Percentiles rank a stretch among this genome's conserved stretches.
phyloP scores from a whole-genome alignment of 2,329 filamentous ascomycete genomes.

The Neoarthrinium moseri region DNA sequence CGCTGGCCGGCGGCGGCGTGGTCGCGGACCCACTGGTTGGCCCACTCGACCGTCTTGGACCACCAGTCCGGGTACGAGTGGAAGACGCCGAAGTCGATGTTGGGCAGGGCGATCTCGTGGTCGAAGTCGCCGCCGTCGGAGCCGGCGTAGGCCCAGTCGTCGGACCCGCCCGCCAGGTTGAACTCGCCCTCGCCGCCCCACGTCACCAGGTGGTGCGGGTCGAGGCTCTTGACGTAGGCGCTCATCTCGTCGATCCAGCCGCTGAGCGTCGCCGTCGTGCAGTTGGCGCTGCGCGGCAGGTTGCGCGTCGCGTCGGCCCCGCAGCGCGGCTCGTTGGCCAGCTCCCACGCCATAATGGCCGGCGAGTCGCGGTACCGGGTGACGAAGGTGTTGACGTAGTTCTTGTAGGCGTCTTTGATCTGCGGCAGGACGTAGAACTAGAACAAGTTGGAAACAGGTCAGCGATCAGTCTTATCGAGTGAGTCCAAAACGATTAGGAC shows the following conservation, averaged over 20 bases:
- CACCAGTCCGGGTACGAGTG: conserved; percentile 58
- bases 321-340: conserved; percentile 61
- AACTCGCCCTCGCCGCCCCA: conserved; percentile 60
- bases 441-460: too few relatives aligned
- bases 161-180: conserved; percentile 32
- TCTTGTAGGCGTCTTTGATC: conserved; percentile 53
- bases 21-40: conserved; percentile 53
- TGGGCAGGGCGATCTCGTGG: conserved; percentile 42
- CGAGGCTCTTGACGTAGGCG: conserved; percentile 51
- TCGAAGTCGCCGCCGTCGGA: conserved; percentile 54
- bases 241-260: conserved; percentile 54
- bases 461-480: too few relatives aligned
- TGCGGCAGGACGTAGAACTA: conserved; percentile 48
- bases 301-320: conserved; percentile 44
- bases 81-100: conserved; percentile 54
- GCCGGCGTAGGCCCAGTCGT: conserved; percentile 45
- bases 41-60: conserved; percentile 51
- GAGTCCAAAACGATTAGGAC: too few relatives aligned
- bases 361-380: conserved; percentile 56
- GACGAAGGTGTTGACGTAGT: conserved; percentile 60
- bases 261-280: conserved; percentile 40
- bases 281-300: conserved; percentile 38
- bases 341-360: conserved; percentile 66
- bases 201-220: conserved; percentile 52
- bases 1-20: conserved; percentile 43